These are phyloP conservation scores for Linnemannia schmuckeri DNA, from an alignment of 192 early-diverging fungal species.

Conservation along the genomic window DNA sequence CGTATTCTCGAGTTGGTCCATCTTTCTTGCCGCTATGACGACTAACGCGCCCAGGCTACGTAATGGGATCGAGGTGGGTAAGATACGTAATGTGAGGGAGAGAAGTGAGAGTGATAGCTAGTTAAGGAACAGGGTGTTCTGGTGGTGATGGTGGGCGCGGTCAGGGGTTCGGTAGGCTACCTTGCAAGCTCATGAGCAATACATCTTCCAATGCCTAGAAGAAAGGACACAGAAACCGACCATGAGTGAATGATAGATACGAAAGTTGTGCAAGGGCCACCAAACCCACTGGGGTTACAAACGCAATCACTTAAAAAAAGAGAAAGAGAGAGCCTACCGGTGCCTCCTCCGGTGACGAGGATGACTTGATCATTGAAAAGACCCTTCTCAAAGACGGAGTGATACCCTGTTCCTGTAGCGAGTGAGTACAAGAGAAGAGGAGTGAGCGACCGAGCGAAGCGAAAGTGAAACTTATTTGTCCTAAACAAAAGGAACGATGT, in stretches of 20 bases:
- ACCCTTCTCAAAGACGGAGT: slow-evolving; percentile 27
- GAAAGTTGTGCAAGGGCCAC: neutral
- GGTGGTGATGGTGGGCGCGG: neutral
- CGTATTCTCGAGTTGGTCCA: neutral
- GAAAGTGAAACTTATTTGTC: neutral
- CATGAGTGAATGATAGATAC: neutral
- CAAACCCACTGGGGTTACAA: too few relatives aligned
- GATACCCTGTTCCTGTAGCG: neutral
- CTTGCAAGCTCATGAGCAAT: slow-evolving; percentile 25
- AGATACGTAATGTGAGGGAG: neutral
- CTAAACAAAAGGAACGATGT: too few relatives aligned
- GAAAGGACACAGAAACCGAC: neutral
- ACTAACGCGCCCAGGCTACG: slow-evolving; percentile 23
- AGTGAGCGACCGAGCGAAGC: neutral
- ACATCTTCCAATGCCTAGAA: slow-evolving; percentile 31
- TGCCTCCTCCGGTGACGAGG: slow-evolving; percentile 36
- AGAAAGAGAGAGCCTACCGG: slow-evolving; percentile 6
- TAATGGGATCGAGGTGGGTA: neutral
- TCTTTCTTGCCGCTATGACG: slow-evolving; percentile 30
- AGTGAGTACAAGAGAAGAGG: neutral
- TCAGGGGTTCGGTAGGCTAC: neutral
- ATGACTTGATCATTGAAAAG: slow-evolving; percentile 30
- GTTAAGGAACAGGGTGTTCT: too few relatives aligned
- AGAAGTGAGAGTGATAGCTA: neutral
- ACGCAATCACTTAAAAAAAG: neutral